Percentiles rank a stretch among this genome's conserved stretches.
Evolutionary conservation across 2,329 filamentous ascomycete genomes (phyloP).

Genomic region (Aphanoascus verrucosus): DNA sequence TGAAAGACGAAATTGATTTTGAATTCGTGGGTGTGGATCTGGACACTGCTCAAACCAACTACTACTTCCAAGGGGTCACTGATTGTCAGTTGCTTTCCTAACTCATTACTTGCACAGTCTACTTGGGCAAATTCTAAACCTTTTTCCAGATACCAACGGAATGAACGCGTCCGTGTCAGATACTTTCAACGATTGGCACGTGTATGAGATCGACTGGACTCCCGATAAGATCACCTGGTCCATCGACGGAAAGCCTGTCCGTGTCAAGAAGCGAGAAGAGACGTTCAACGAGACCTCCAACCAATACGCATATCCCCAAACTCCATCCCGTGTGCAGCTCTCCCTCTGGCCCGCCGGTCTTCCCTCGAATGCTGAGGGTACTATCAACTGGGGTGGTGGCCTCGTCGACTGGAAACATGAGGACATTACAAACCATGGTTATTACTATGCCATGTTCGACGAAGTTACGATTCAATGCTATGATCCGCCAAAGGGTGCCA

Average conservation of each 20-base stretch:
- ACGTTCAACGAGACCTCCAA: constrained; percentile 80
- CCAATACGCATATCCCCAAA: constrained; percentile 81
- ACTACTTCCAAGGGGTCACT: constrained; percentile 88
- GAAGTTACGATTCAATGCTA: constrained; percentile 81
- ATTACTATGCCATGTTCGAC: constrained; percentile 74
- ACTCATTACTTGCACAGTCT: neutral
- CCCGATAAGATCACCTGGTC: constrained; percentile 78
- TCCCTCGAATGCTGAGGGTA: constrained; percentile 66
- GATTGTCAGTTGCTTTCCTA: constrained; percentile 55
- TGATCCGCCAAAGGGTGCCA: constrained; percentile 62
- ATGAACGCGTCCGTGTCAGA: constrained; percentile 57
- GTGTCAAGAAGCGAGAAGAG: constrained; percentile 61
- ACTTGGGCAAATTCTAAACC: neutral
- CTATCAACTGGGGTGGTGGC: constrained; percentile 84
- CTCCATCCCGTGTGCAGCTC: constrained; percentile 78
- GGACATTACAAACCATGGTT: constrained; percentile 72
- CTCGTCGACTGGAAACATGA: constrained; percentile 72
- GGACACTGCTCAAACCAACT: constrained; percentile 76
- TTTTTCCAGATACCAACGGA: constrained; percentile 56
- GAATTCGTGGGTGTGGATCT: constrained; percentile 83
- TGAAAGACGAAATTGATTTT: constrained; percentile 97
- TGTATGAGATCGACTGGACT: constrained; percentile 88
- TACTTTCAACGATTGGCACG: constrained; percentile 70
- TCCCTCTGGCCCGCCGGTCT: constrained; percentile 94
- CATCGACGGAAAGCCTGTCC: constrained; percentile 68